A percentile compares a stretch with the other conserved stretches of the same genome.
Evolutionary conservation across 495 filamentous ascomycete species (phyloP).

Genomic region (Bacidia rubella): DNA sequence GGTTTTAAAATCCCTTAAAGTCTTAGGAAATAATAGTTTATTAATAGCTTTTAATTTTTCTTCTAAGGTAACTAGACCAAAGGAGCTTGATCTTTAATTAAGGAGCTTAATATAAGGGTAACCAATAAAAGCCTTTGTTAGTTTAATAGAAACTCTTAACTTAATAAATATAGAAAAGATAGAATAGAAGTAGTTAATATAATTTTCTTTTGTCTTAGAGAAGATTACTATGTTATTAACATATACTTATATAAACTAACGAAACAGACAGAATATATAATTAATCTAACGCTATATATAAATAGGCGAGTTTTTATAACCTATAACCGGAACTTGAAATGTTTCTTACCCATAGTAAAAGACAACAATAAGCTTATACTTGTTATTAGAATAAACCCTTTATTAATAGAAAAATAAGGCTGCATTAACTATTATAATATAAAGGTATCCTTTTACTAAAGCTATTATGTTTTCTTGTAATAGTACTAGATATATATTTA

Average conservation of each 20-base stretch:
- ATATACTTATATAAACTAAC: slow-evolving; percentile 2
- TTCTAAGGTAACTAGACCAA: background rate
- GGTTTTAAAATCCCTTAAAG: background rate
- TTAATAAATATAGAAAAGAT: slow-evolving; percentile 1
- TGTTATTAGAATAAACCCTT: background rate
- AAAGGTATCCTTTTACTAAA: background rate
- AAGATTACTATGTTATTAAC: background rate
- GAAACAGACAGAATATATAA: background rate
- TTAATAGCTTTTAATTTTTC: background rate
- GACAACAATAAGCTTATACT: background rate
- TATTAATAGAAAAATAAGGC: background rate
- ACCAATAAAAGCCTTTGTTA: background rate
- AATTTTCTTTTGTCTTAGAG: background rate
- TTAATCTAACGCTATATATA: background rate
- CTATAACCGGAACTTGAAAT: background rate
- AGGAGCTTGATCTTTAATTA: background rate
- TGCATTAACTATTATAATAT: background rate
- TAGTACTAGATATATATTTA: background rate
- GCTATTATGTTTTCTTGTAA: background rate
- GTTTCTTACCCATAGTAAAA: background rate
- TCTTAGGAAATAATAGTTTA: background rate
- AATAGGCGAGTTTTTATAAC: background rate
- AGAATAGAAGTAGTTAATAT: background rate
- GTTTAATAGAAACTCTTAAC: background rate
- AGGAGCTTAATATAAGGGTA: background rate